Percentiles rank a stretch among this genome's conserved stretches.
Conservation (phyloP, 805 yeast species). For the Yamadazyma philogaea region DNA sequence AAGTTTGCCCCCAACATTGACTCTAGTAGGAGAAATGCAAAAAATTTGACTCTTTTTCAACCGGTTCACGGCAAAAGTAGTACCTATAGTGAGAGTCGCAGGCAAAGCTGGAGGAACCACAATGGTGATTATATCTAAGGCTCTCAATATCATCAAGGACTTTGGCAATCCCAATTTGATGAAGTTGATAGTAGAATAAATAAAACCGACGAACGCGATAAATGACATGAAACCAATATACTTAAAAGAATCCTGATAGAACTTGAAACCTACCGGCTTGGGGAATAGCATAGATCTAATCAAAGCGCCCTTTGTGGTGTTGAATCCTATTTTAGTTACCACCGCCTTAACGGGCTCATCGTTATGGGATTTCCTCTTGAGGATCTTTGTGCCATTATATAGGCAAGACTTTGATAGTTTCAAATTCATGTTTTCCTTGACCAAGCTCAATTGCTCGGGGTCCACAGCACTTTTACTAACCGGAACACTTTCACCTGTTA, state of each 20-base stretch:
- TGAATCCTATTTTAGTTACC: constrained; percentile 86
- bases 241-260: constrained; percentile 90
- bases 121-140: constrained; percentile 89
- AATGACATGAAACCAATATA: constrained; percentile 92
- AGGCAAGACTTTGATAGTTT: constrained; percentile 71
- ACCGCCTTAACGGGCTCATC: constrained; percentile 82
- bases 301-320: constrained; percentile 92
- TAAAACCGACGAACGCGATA: constrained; percentile 81
- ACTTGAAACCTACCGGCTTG: constrained; percentile 88
- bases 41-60: constrained; percentile 63
- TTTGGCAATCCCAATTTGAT: constrained; percentile 69
- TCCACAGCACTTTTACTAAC: constrained; percentile 75
- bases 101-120: constrained; percentile 99
- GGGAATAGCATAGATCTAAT: constrained; percentile 97
- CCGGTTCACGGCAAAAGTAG: constrained; percentile 83
- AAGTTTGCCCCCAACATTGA: constrained; percentile 92
- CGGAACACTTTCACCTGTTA: constrained; percentile 98
- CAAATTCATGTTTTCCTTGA: constrained; percentile 62
- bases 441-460: constrained; percentile 54
- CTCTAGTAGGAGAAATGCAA: constrained; percentile 92
- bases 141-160: constrained; percentile 74
- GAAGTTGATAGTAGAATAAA: constrained; percentile 79
- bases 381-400: constrained; percentile 85
- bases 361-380: constrained; percentile 72
- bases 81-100: constrained; percentile 94